Conservation (phyloP, 352 stramenopile species). For the Pythium periplocum region DNA sequence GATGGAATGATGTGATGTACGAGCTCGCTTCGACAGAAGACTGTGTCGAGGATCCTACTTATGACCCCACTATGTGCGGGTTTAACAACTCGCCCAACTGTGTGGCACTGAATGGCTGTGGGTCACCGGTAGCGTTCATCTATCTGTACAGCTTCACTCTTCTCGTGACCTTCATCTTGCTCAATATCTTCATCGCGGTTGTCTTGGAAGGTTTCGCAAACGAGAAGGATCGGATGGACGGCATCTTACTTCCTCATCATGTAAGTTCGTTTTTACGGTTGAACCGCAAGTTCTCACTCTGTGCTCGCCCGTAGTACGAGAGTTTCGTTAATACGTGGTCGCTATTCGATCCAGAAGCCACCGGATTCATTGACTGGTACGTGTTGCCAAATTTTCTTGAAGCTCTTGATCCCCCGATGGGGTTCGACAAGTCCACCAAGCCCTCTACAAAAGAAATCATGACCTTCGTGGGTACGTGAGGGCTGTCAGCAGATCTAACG, state of each 20-base stretch:
- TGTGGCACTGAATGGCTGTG: conserved; percentile 65
- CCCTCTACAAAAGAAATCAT: conserved; percentile 38
- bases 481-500: too few species aligned
- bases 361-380: conserved; percentile 73
- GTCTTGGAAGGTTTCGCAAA: conserved; percentile 89
- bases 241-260: conserved; percentile 45
- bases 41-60: conserved; percentile 37
- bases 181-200: conserved; percentile 92
- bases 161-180: conserved; percentile 83
- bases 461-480: conserved; percentile 35
- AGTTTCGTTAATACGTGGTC: conserved; percentile 74
- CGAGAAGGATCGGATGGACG: conserved; percentile 23
- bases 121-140: conserved; percentile 49
- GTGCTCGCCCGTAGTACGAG: conserved; percentile 43
- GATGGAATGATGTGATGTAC: conserved; percentile 91
- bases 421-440: conserved; percentile 35
- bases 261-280: conserved; percentile 19
- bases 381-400: conserved; percentile 56
- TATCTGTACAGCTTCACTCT: conserved; percentile 89
- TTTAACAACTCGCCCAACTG: conserved; percentile 46
- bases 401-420: conserved; percentile 60
- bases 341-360: conserved; percentile 79
- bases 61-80: conserved; percentile 52
- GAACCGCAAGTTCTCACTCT: background rate
- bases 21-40: conserved; percentile 57